These are phyloP conservation scores for Fistulifera solaris DNA, from an alignment of 108 stramenopile species.

Conservation along the genomic window DNA sequence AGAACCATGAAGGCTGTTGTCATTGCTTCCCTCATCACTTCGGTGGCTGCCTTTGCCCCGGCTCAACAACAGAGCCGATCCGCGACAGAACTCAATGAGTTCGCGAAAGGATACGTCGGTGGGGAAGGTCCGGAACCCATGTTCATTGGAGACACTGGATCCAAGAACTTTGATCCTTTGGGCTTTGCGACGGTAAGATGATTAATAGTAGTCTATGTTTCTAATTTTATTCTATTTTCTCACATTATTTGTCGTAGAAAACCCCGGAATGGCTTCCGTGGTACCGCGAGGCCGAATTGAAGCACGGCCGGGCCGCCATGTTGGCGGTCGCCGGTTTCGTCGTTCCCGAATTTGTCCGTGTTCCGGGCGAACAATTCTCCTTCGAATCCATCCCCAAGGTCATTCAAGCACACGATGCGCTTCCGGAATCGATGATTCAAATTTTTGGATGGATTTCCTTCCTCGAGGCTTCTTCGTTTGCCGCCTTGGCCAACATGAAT, in stretches of 20 bases:
- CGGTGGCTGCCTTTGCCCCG: conserved; percentile 45
- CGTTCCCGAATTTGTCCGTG: conserved; percentile 79
- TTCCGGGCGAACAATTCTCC: conserved; percentile 79
- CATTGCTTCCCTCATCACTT: conserved; percentile 20
- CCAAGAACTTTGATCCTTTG: conserved; percentile 51
- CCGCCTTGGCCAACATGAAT: conserved; percentile 55
- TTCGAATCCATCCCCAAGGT: conserved; percentile 77
- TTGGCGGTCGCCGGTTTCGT: conserved; percentile 88
- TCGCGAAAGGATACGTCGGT: conserved; percentile 37
- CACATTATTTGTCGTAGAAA: conserved; percentile 8
- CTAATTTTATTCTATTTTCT: conserved; percentile 1
- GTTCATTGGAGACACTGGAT: conserved; percentile 27
- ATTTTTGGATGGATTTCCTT: conserved; percentile 68
- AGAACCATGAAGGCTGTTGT: conserved; percentile 19
- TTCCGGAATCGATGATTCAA: conserved; percentile 75
- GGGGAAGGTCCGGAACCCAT: conserved; percentile 52
- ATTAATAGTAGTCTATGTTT: conserved; percentile 3
- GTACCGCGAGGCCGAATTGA: conserved; percentile 91
- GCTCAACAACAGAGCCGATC: conserved; percentile 2
- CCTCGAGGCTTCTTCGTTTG: conserved; percentile 64
- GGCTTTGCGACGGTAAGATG: conserved; percentile 44
- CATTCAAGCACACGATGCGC: conserved; percentile 74
- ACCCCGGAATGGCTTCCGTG: conserved; percentile 64
- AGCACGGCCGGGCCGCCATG: conserved; percentile 93
- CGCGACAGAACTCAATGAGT: conserved; percentile 23